A percentile compares a stretch with the other conserved stretches of the same genome.
These are phyloP conservation scores for Cutaneotrichosporon cutaneum DNA, from an alignment of 1,284 basidiomycete species.

Conservation along the genomic window DNA sequence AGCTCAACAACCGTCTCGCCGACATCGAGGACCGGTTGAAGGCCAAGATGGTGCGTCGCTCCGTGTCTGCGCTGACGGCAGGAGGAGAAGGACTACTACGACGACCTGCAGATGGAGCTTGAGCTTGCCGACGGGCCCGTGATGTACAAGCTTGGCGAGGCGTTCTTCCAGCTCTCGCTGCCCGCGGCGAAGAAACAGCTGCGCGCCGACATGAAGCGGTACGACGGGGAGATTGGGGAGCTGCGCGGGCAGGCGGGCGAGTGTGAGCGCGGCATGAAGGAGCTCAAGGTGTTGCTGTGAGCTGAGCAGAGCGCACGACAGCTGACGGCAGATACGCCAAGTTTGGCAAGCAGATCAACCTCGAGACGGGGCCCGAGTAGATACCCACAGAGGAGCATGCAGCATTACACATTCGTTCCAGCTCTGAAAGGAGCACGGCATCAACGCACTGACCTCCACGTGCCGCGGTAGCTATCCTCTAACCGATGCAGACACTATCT, in stretches of 20 bases:
- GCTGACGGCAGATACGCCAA: slow-evolving; percentile 66
- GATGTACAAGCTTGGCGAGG: slow-evolving; percentile 87
- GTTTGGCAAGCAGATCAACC: slow-evolving; percentile 89
- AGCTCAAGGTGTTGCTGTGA: slow-evolving; percentile 73
- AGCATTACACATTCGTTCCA: too few relatives aligned
- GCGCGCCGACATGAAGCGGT: slow-evolving; percentile 63
- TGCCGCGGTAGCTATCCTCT: neutral
- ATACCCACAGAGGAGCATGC: neutral
- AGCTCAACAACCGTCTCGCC: slow-evolving; percentile 75
- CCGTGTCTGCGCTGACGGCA: too few relatives aligned
- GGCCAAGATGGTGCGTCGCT: slow-evolving; percentile 62
- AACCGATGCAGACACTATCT: neutral
- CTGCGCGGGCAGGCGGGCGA: slow-evolving; percentile 64
- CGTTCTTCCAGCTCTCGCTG: slow-evolving; percentile 77
- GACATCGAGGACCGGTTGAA: slow-evolving; percentile 72
- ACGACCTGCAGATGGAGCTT: slow-evolving; percentile 82
- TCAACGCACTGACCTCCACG: too few relatives aligned
- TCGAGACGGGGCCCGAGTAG: slow-evolving; percentile 59
- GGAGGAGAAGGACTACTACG: slow-evolving; percentile 90
- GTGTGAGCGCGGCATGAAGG: slow-evolving; percentile 82
- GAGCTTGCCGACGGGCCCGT: slow-evolving; percentile 79
- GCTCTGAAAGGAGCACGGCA: too few relatives aligned
- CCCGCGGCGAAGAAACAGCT: slow-evolving; percentile 71
- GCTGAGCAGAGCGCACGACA: slow-evolving; percentile 17
- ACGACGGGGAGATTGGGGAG: slow-evolving; percentile 63